A percentile compares a stretch with the other conserved stretches of the same genome.
phyloP scores from a whole-genome alignment of 352 stramenopile species.

The Pythium sukuiense region DNA sequence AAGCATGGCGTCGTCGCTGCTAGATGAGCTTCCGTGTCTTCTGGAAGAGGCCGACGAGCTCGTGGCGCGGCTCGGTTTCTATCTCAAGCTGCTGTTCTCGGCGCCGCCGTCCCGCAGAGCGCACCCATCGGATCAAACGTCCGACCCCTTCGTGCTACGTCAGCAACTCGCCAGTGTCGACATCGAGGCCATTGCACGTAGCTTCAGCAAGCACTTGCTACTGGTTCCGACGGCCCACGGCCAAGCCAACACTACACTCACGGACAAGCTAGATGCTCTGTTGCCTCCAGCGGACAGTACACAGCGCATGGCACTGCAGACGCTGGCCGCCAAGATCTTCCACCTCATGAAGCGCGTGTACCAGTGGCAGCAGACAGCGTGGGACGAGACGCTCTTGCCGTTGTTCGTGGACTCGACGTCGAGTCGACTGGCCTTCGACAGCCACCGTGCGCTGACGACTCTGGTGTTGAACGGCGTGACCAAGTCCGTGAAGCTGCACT shows the following conservation, averaged over 20 bases:
- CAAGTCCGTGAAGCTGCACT: constrained; percentile 62
- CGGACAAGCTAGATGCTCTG: constrained; percentile 31
- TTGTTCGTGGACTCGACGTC: constrained; percentile 36
- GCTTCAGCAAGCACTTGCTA: constrained; percentile 52
- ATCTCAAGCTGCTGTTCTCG: constrained; percentile 33
- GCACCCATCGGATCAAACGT: constrained; percentile 6
- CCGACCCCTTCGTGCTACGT: constrained; percentile 19
- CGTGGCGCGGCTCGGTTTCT: constrained; percentile 45
- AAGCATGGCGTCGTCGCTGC: constrained; percentile 46
- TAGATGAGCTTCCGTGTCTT: constrained; percentile 65
- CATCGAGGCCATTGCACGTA: constrained; percentile 31
- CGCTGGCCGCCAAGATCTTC: constrained; percentile 35
- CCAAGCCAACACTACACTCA: background rate
- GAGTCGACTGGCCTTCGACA: constrained; percentile 44
- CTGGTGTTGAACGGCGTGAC: constrained; percentile 52
- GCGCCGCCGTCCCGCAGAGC: constrained; percentile 2
- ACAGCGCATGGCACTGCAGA: constrained; percentile 28
- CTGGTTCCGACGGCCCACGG: constrained; percentile 9
- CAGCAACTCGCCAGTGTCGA: constrained; percentile 25
- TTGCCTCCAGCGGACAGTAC: constrained; percentile 5
- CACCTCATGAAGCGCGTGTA: constrained; percentile 68
- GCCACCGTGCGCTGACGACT: constrained; percentile 48
- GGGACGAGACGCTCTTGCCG: constrained; percentile 41
- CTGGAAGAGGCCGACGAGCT: constrained; percentile 63
- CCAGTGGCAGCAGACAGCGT: constrained; percentile 59